Percentiles rank a stretch among this genome's conserved stretches.
Evolutionary conservation across 164 flowering plant species (phyloP).

Genomic region (Vitis riparia): DNA sequence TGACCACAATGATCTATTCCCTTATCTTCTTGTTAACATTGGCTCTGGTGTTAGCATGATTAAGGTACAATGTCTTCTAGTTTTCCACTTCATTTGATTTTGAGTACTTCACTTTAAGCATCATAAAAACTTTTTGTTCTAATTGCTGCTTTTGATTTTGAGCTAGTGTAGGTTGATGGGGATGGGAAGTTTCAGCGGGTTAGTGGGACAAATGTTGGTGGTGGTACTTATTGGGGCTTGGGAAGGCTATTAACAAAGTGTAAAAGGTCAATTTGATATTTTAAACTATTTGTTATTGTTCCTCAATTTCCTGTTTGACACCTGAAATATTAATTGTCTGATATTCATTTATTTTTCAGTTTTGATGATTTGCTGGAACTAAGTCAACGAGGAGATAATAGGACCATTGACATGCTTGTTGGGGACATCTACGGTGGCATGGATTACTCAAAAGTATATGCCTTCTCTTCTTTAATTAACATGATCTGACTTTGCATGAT

Average conservation of each 20-base stretch:
- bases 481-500: not conserved
- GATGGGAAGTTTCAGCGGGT: constrained; percentile 92
- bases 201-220: constrained; percentile 98
- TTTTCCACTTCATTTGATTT: not conserved
- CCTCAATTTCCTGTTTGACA: not conserved
- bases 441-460: constrained; percentile 82
- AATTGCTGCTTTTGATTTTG: constrained; percentile 11
- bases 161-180: constrained; percentile 77
- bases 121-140: not conserved
- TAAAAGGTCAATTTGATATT: constrained; percentile 56
- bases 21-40: constrained; percentile 94
- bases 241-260: constrained; percentile 93
- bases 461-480: not conserved
- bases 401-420: constrained; percentile 91
- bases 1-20: constrained; percentile 85
- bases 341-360: constrained; percentile 33
- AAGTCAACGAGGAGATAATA: constrained; percentile 90
- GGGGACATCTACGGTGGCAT: constrained; percentile 97
- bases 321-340: not conserved
- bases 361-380: constrained; percentile 97
- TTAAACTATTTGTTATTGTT: not conserved
- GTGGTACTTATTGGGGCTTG: constrained; percentile 98
- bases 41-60: constrained; percentile 99
- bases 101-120: not conserved
- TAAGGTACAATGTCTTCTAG: constrained; percentile 52